Conservation (phyloP, 176 grass and related monocot genomes). For the Zizania latifolia region DNA sequence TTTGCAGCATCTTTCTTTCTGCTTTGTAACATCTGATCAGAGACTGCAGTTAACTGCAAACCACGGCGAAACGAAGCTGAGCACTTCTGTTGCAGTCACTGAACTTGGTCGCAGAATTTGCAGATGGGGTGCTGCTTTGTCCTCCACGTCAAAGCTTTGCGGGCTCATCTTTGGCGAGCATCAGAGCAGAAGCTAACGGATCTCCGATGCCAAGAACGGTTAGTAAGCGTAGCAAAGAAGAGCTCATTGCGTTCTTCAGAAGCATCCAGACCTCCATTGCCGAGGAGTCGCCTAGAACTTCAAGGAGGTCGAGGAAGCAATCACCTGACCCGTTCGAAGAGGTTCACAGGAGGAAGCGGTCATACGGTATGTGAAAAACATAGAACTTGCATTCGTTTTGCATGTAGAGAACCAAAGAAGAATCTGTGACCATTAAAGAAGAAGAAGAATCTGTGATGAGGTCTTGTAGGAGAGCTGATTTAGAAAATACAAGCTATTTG, state of each 20-base stretch:
- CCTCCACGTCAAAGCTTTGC: neutral
- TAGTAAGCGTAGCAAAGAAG: conserved; percentile 40
- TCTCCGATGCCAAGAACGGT: neutral
- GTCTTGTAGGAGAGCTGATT: neutral
- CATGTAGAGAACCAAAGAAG: neutral
- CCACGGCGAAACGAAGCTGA: neutral
- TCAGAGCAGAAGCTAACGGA: conserved; percentile 36
- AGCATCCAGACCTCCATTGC: conserved; percentile 48
- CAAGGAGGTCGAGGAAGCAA: conserved; percentile 34
- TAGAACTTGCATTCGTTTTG: neutral
- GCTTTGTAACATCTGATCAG: neutral
- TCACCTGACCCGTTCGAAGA: conserved; percentile 26
- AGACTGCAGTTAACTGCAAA: conserved; percentile 8
- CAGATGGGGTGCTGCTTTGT: conserved; percentile 23
- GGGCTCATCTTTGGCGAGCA: neutral
- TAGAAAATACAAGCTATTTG: neutral
- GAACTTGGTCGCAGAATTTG: conserved; percentile 35
- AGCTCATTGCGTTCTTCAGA: conserved; percentile 55
- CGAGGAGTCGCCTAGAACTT: conserved; percentile 12
- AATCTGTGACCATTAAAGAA: too few relatives aligned
- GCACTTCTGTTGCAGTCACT: conserved; percentile 7
- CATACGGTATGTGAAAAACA: conserved; percentile 20
- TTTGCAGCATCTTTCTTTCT: neutral
- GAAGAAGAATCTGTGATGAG: too few relatives aligned
- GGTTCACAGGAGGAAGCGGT: neutral